A percentile compares a stretch with the other conserved stretches of the same genome.
These are phyloP conservation scores for Lactifluus pinguis DNA, from an alignment of 768 basidiomycete genomes.

Conservation along the genomic window DNA sequence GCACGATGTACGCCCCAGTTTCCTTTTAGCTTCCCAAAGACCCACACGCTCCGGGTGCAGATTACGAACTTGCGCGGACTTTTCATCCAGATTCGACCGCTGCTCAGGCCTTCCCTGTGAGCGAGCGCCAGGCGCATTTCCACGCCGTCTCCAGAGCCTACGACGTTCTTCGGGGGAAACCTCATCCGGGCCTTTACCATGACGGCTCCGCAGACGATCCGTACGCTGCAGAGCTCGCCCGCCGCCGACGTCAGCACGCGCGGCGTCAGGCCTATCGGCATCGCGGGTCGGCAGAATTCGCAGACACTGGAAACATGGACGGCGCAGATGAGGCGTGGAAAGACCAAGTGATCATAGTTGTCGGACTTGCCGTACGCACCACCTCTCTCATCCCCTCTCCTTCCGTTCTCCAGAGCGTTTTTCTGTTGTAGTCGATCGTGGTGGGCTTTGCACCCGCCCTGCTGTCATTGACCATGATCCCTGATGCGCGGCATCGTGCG, in stretches of 20 bases:
- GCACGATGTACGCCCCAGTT: conserved; percentile 44
- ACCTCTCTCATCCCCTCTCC: neutral
- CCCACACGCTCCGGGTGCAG: conserved; percentile 27
- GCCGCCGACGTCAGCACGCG: conserved; percentile 34
- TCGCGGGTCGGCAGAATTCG: conserved; percentile 11
- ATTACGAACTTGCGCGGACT: conserved; percentile 63
- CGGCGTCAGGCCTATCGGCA: conserved; percentile 27
- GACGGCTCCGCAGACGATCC: conserved; percentile 30
- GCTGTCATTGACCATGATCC: conserved; percentile 27
- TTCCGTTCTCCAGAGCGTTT: neutral
- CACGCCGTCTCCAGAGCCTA: conserved; percentile 59
- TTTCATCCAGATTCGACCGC: conserved; percentile 63
- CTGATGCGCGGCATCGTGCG: conserved; percentile 38
- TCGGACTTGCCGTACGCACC: conserved; percentile 40
- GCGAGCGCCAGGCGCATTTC: conserved; percentile 49
- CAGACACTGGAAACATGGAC: conserved; percentile 13
- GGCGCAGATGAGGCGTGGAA: conserved; percentile 39
- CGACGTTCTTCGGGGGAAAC: conserved; percentile 40
- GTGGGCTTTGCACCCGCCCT: conserved; percentile 38
- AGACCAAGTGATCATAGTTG: conserved; percentile 39
- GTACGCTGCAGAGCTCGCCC: conserved; percentile 43
- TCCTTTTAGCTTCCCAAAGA: no score
- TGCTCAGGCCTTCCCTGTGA: conserved; percentile 33
- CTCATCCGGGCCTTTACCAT: conserved; percentile 13
- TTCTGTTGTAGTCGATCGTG: conserved; percentile 32